These are phyloP conservation scores for Ceratobasidium theobromae DNA, from an alignment of 1,284 basidiomycete genomes.

Conservation along the genomic window DNA sequence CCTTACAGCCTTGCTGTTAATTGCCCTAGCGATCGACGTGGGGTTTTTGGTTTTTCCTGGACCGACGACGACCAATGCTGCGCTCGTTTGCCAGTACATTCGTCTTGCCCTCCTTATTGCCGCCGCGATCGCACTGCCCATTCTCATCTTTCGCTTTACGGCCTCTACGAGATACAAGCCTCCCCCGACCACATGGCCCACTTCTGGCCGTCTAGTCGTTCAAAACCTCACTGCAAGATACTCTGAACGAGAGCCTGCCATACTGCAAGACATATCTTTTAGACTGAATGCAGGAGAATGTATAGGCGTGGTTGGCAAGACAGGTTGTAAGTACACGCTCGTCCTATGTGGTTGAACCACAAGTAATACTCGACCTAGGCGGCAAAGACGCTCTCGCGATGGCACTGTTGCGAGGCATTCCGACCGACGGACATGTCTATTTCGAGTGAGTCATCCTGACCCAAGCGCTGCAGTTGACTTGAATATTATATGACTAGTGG, in stretches of 20 bases:
- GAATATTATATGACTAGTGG: too few species aligned
- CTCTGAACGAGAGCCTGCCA: neutral
- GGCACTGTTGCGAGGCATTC: neutral
- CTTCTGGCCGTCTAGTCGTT: neutral
- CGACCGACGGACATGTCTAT: constrained; percentile 1
- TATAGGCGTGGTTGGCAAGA: neutral
- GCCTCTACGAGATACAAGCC: neutral
- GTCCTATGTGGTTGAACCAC: too few species aligned
- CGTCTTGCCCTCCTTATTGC: constrained; percentile 4
- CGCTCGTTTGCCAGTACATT: neutral
- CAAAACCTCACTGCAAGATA: constrained; percentile 6
- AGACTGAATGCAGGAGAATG: neutral
- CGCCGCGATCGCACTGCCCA: neutral
- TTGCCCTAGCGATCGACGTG: neutral
- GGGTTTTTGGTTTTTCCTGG: neutral
- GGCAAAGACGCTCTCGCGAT: neutral
- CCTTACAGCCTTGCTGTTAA: neutral
- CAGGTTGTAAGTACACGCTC: constrained; percentile 5
- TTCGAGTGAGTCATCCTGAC: neutral
- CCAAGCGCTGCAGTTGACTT: neutral
- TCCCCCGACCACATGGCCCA: neutral
- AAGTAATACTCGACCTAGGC: too few species aligned
- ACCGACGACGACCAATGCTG: neutral
- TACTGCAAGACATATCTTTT: neutral
- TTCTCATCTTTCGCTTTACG: neutral